These are phyloP conservation scores for Lanmaoa pseudosensibilis DNA, from an alignment of 768 basidiomycete species.

Conservation along the genomic window DNA sequence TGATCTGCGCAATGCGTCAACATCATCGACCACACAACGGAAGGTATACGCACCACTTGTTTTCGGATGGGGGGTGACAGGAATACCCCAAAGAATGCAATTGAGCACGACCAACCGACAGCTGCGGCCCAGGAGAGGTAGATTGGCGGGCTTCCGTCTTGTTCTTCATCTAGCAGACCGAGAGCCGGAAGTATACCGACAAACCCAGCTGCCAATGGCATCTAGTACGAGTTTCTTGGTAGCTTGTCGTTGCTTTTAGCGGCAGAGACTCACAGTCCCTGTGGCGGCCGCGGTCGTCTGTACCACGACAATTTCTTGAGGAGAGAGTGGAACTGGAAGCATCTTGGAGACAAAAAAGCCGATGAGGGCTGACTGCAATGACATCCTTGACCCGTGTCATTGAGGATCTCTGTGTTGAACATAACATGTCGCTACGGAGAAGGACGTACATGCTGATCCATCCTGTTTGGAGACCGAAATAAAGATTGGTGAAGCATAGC, in stretches of 20 bases:
- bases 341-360: slow-evolving; percentile 83
- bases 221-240: slow-evolving; percentile 34
- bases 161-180: slow-evolving; percentile 65
- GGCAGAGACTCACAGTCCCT: slow-evolving; percentile 48
- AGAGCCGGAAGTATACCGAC: slow-evolving; percentile 94
- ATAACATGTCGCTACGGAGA: background rate
- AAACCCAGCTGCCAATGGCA: slow-evolving; percentile 85
- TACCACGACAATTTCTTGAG: slow-evolving; percentile 90
- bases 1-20: slow-evolving; percentile 53
- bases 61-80: slow-evolving; percentile 91
- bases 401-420: background rate
- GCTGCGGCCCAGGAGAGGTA: slow-evolving; percentile 71
- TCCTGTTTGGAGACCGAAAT: slow-evolving; percentile 84
- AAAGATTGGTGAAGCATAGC: slow-evolving; percentile 90
- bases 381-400: slow-evolving; percentile 69
- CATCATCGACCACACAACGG: background rate
- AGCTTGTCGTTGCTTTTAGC: background rate
- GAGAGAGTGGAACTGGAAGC: slow-evolving; percentile 71
- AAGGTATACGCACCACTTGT: slow-evolving; percentile 70
- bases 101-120: slow-evolving; percentile 83
- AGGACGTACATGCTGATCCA: slow-evolving; percentile 79
- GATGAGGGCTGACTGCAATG: slow-evolving; percentile 89
- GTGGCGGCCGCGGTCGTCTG: slow-evolving; percentile 97
- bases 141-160: slow-evolving; percentile 78
- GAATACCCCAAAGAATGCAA: slow-evolving; percentile 99